Conservation (phyloP, 345 rosid genomes). For the Carallia pectinifolia region DNA sequence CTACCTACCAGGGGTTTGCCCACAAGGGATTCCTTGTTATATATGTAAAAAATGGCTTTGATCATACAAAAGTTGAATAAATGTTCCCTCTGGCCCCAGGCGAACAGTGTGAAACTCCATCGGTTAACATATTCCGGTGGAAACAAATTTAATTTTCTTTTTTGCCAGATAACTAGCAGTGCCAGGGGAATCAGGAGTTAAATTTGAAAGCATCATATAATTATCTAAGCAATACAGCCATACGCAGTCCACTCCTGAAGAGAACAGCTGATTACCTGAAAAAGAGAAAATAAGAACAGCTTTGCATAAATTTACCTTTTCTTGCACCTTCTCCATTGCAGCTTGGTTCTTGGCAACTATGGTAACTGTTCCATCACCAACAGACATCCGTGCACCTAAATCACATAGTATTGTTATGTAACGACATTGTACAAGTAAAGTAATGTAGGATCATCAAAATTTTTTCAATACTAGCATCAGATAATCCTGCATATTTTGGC, state of each 20-base stretch:
- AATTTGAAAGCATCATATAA: no score
- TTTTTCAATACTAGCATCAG: not conserved
- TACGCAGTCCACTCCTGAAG: no score
- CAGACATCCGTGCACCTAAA: constrained; percentile 76
- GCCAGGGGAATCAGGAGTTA: no score
- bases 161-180: no score
- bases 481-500: not conserved
- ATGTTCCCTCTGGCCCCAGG: not conserved
- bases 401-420: not conserved
- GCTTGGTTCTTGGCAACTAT: constrained; percentile 72
- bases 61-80: not conserved
- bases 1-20: no score
- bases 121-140: not conserved
- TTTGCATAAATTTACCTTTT: constrained; percentile 47
- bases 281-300: not conserved
- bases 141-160: no score
- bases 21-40: no score
- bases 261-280: not conserved
- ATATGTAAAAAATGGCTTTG: no score
- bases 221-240: no score
- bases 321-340: constrained; percentile 75
- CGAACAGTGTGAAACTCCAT: not conserved
- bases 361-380: constrained; percentile 79
- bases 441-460: not conserved
- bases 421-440: not conserved